Percentiles rank a stretch among this genome's conserved stretches.
These are phyloP conservation scores for Calonectria henricotiae DNA, from an alignment of 2,329 filamentous ascomycete genomes.

Conservation along the genomic window DNA sequence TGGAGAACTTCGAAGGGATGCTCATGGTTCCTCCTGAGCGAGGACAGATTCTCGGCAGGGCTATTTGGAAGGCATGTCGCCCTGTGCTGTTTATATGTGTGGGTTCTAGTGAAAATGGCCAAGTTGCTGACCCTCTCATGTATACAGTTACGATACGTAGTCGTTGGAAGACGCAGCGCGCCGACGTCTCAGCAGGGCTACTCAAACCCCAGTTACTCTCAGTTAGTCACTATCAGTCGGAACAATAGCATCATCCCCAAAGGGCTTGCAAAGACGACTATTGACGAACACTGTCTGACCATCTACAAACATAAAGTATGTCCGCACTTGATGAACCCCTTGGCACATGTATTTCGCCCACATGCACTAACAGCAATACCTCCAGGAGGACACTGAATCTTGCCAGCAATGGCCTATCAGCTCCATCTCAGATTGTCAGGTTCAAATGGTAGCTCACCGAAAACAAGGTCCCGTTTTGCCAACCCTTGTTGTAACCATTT, in stretches of 20 bases:
- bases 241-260: constrained; percentile 60
- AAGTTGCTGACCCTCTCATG: constrained; percentile 40
- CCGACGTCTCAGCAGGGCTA: constrained; percentile 56
- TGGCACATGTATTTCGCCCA: background rate
- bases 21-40: constrained; percentile 69
- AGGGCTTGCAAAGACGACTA: constrained; percentile 54
- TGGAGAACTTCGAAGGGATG: constrained; percentile 64
- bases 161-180: constrained; percentile 64
- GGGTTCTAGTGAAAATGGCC: constrained; percentile 1
- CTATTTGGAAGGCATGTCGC: constrained; percentile 68
- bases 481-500: constrained; percentile 73
- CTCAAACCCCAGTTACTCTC: constrained; percentile 59
- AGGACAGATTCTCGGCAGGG: constrained; percentile 67
- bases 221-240: constrained; percentile 60
- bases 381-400: constrained; percentile 68
- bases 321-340: background rate
- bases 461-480: constrained; percentile 75
- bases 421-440: constrained; percentile 71
- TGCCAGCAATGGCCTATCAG: constrained; percentile 69
- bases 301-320: constrained; percentile 73
- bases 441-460: constrained; percentile 73
- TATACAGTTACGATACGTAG: constrained; percentile 72
- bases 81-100: constrained; percentile 25
- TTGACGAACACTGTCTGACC: constrained; percentile 66
- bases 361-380: constrained; percentile 33